A percentile compares a stretch with the other conserved stretches of the same genome.
These are phyloP conservation scores for Helenozyma baotianmanensis DNA, from an alignment of 805 yeast genomes.

Conservation along the genomic window DNA sequence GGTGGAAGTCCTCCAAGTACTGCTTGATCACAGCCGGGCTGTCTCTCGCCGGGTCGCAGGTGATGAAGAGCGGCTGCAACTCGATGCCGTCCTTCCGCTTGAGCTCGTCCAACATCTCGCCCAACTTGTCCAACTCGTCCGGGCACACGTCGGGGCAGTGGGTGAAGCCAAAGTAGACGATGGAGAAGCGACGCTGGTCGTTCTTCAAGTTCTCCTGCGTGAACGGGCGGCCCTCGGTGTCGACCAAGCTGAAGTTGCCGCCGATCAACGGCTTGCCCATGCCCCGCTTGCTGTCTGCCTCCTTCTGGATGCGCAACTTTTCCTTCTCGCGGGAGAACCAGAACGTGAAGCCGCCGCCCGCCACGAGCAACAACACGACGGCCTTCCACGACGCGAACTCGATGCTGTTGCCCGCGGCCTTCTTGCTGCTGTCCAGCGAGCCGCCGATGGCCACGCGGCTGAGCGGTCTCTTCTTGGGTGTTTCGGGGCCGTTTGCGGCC, in stretches of 20 bases:
- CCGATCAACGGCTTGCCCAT: conserved; percentile 92
- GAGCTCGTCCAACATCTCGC: conserved; percentile 61
- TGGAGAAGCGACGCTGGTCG: conserved; percentile 55
- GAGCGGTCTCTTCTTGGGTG: conserved; percentile 51
- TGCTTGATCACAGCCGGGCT: conserved; percentile 78
- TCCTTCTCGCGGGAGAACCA: conserved; percentile 74
- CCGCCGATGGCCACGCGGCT: conserved; percentile 81
- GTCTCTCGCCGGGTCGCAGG: conserved; percentile 97
- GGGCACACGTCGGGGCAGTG: conserved; percentile 99
- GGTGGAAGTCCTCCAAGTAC: conserved; percentile 86
- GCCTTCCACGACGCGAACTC: conserved; percentile 88
- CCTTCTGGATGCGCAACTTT: conserved; percentile 66
- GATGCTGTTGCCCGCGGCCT: conserved; percentile 41
- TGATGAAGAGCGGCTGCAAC: conserved; percentile 83
- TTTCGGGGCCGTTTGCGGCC: neutral
- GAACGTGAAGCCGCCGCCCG: conserved; percentile 69
- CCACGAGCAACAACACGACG: conserved; percentile 55
- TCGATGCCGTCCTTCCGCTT: conserved; percentile 50
- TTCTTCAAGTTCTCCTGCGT: conserved; percentile 75
- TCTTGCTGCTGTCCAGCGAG: conserved; percentile 26
- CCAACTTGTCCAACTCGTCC: conserved; percentile 91
- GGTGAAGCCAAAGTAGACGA: conserved; percentile 94
- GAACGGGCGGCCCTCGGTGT: conserved; percentile 65
- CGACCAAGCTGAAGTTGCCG: conserved; percentile 75
- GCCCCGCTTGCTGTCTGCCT: conserved; percentile 82